Evolutionary conservation across 2,329 filamentous ascomycete genomes (phyloP).

Genomic region (Colletotrichum falcatum): DNA sequence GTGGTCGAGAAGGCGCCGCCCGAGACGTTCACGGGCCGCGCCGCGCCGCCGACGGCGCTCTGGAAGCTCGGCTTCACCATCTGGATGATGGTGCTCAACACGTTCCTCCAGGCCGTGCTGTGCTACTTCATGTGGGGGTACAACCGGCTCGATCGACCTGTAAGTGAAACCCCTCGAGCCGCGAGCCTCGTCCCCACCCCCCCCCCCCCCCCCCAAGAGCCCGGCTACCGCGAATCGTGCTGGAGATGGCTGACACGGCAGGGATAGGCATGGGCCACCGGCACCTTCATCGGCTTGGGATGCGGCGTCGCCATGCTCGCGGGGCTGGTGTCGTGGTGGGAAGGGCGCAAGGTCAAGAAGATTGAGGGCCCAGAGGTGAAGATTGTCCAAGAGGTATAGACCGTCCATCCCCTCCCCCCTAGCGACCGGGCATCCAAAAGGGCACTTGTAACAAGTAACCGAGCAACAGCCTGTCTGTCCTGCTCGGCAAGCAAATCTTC

Average conservation of each 20-base stretch:
- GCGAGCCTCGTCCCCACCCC: background rate
- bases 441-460: background rate
- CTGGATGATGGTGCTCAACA: slow-evolving; percentile 46
- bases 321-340: slow-evolving; percentile 46
- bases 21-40: slow-evolving; percentile 42
- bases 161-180: slow-evolving; percentile 38
- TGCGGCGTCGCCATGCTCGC: slow-evolving; percentile 45
- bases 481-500: background rate
- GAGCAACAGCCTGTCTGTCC: background rate
- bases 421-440: background rate
- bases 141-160: slow-evolving; percentile 44
- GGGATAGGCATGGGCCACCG: slow-evolving; percentile 42
- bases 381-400: slow-evolving; percentile 37
- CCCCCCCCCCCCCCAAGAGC: too few species aligned
- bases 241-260: background rate
- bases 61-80: slow-evolving; percentile 45
- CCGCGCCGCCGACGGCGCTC: slow-evolving; percentile 43
- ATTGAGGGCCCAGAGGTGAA: slow-evolving; percentile 44
- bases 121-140: slow-evolving; percentile 46
- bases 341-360: slow-evolving; percentile 45
- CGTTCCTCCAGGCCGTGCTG: slow-evolving; percentile 43
- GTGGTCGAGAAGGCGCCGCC: slow-evolving; percentile 32
- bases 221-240: background rate
- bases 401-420: background rate
- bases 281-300: slow-evolving; percentile 44